Conservation (phyloP, 768 basidiomycete species). For the Lactarius tabidus region DNA sequence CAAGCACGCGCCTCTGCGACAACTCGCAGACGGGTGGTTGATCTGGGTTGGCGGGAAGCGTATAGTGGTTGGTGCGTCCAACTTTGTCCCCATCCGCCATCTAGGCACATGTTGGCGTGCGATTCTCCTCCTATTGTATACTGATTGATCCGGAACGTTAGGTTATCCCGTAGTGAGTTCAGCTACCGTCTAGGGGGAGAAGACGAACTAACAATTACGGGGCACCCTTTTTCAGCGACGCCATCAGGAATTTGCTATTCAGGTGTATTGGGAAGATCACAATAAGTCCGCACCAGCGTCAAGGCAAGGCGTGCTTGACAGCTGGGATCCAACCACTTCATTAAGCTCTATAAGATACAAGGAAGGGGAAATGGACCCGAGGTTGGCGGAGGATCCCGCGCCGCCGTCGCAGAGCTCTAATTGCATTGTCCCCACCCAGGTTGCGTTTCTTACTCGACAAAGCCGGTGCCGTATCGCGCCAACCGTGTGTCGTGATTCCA, state of each 20-base stretch:
- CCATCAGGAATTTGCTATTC: conserved; percentile 16
- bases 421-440: neutral
- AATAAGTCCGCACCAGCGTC: neutral
- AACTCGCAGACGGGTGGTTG: conserved; percentile 19
- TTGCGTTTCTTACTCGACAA: conserved; percentile 21
- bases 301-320: neutral
- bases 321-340: conserved; percentile 12
- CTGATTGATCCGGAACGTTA: neutral
- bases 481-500: conserved; percentile 36
- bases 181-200: neutral
- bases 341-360: conserved; percentile 15
- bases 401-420: neutral
- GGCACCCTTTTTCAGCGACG: conserved; percentile 12
- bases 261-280: conserved; percentile 20
- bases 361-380: conserved; percentile 17
- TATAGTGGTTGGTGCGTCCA: conserved; percentile 5
- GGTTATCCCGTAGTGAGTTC: conserved; percentile 21
- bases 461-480: conserved; percentile 10
- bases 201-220: neutral
- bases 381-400: conserved; percentile 1
- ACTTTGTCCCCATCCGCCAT: neutral
- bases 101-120: neutral
- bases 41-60: conserved; percentile 16
- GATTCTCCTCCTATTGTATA: neutral
- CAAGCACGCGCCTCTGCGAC: conserved; percentile 11